Evolutionary conservation across 192 early-diverging fungal species (phyloP).

Genomic region (Gonapodya sp.): DNA sequence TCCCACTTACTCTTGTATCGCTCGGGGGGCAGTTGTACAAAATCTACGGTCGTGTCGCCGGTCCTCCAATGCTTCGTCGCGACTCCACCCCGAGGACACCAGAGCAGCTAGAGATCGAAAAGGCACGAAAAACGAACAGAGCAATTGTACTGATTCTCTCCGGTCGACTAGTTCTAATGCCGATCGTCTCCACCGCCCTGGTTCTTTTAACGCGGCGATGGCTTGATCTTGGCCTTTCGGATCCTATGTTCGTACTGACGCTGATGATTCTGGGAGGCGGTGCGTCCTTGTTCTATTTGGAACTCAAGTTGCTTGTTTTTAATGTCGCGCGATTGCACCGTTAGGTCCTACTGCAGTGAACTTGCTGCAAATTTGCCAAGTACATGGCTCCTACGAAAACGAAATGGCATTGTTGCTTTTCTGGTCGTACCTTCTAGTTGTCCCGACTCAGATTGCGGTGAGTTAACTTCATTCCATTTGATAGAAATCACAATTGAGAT

Average conservation of each 20-base stretch:
- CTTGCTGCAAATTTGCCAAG: conserved; percentile 57
- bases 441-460: conserved; percentile 21
- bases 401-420: conserved; percentile 58
- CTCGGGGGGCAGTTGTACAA: conserved; percentile 58
- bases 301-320: too few relatives aligned
- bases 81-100: not conserved
- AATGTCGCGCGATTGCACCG: not conserved
- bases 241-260: conserved; percentile 55
- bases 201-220: conserved; percentile 26
- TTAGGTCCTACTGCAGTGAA: conserved; percentile 58
- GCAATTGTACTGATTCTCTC: conserved; percentile 22
- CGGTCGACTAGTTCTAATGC: conserved; percentile 34
- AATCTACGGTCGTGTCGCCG: conserved; percentile 7
- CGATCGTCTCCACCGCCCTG: conserved; percentile 25
- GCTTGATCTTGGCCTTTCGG: conserved; percentile 37
- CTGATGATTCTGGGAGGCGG: not conserved
- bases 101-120: not conserved
- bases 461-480: not conserved
- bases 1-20: conserved; percentile 66
- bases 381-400: conserved; percentile 57
- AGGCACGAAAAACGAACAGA: not conserved
- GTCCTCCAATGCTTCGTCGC: not conserved
- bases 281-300: conserved; percentile 42
- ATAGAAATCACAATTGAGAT: not conserved
- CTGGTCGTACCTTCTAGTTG: conserved; percentile 49